Evolutionary conservation across 257 asterid genomes (phyloP), one percentile per base, ranked within the genome.

Genomic region (Solanum piurae): DNA sequence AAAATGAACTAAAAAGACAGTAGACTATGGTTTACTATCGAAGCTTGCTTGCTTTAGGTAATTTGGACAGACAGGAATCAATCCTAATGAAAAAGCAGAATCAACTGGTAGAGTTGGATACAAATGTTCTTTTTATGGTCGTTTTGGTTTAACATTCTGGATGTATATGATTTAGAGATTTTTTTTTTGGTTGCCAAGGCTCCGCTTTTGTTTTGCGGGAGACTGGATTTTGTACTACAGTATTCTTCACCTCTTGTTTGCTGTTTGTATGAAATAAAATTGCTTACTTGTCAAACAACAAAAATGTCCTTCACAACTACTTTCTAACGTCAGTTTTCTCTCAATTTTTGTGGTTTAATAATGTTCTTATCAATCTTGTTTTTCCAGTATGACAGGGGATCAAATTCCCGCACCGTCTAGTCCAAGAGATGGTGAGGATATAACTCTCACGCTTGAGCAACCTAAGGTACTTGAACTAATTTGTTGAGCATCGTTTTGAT

Each of bases 361-460:
- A 95, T 98, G 98, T 18, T 87, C 75, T 55, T 60, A 79, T 92
- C 91, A 82, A 68, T 83, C 33, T 89, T 88, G 77, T 87, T 89
- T 83, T 89, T 88, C 87, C 96, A 97, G 99, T 90, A 97, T 97
- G 99, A 89, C 98, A 90, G 97, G 96, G 89, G 99, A 97, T 92
- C 99, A 91, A 91, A 88, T 91, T 88, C 99, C 91, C 88, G 95
- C 96, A 58, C 99, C 98, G 60, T 91, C 95, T 68, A 95, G 98
- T 91, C 99, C 98, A 86, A 93, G 98, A 91, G 98, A 95, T 86
- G 98, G 98, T 87, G 99, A 95, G 66, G 98, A 95, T 89, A 91
- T 88, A 52, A 87, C 93, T 21, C 86, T 91, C 77, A 89, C 89
- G 87, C 88, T 92, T 87, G 98, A 92, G 89, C 98, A 91, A 62